These are phyloP conservation scores for Amniculicola lignicola DNA, from an alignment of 495 filamentous ascomycete species.

Conservation along the genomic window DNA sequence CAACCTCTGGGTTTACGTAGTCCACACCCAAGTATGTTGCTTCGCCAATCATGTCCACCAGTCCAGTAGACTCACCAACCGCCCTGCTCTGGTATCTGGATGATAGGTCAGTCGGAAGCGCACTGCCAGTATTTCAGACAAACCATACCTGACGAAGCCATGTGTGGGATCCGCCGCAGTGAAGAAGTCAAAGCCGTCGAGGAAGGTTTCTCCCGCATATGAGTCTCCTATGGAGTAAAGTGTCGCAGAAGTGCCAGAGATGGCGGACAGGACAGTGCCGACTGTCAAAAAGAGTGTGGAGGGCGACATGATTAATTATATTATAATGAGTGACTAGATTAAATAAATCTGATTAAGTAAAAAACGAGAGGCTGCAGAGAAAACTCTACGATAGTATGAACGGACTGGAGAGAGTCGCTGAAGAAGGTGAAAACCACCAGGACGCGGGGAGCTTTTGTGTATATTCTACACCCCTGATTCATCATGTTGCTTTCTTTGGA, in stretches of 20 bases:
- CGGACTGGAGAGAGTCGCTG: conserved; percentile 21
- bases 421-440: conserved; percentile 2
- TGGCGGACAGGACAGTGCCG: conserved; percentile 23
- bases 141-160: conserved; percentile 39
- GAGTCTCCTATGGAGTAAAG: conserved; percentile 11
- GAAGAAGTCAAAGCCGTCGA: conserved; percentile 40
- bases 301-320: conserved; percentile 28
- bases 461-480: conserved; percentile 15
- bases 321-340: conserved; percentile 21
- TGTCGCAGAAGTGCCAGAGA: conserved; percentile 22
- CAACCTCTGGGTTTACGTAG: conserved; percentile 4
- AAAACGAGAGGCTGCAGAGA: conserved; percentile 30
- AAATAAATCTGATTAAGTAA: too few relatives aligned
- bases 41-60: conserved; percentile 30
- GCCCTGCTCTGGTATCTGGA: conserved; percentile 29
- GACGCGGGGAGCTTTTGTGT: not conserved
- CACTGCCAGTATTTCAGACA: not conserved
- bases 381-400: conserved; percentile 20
- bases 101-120: too few relatives aligned
- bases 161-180: conserved; percentile 37
- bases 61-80: conserved; percentile 23
- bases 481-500: not conserved
- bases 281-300: conserved; percentile 32
- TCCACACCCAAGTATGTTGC: conserved; percentile 38
- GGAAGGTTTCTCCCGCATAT: conserved; percentile 29